phyloP scores from a whole-genome alignment of 768 basidiomycete species.

The Mycena amicta region DNA sequence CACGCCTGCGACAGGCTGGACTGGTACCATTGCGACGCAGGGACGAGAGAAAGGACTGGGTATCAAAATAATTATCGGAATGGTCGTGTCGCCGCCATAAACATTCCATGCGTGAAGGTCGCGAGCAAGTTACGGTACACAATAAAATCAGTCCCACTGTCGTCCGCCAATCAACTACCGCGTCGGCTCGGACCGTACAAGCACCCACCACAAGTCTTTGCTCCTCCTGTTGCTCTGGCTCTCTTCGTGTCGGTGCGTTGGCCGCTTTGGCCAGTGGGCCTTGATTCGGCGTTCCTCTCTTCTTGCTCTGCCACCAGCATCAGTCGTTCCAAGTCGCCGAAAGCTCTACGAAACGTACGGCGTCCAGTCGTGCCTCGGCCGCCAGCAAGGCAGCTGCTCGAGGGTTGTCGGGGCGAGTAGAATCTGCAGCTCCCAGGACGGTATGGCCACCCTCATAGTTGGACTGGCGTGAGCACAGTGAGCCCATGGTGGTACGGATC shows the following conservation, averaged over 20 bases:
- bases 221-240: constrained; percentile 37
- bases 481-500: constrained; percentile 49
- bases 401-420: constrained; percentile 42
- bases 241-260: constrained; percentile 38
- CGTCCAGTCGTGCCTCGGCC: constrained; percentile 60
- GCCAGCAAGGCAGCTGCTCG: constrained; percentile 63
- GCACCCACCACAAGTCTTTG: constrained; percentile 45
- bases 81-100: constrained; percentile 78
- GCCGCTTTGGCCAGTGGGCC: constrained; percentile 50
- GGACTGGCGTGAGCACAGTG: constrained; percentile 47
- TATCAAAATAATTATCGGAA: constrained; percentile 87
- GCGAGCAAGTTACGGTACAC: background rate
- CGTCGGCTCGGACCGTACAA: too few relatives aligned
- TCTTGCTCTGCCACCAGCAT: constrained; percentile 11
- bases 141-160: constrained; percentile 41
- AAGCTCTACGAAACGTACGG: constrained; percentile 41
- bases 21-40: constrained; percentile 72
- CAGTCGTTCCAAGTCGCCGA: constrained; percentile 14
- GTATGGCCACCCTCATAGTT: constrained; percentile 43
- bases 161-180: constrained; percentile 2
- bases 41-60: constrained; percentile 72
- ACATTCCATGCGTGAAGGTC: constrained; percentile 52
- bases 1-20: constrained; percentile 11
- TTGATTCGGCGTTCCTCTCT: constrained; percentile 43
- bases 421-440: constrained; percentile 42